Evolutionary conservation across 805 yeast species (phyloP).

Genomic region (Hyphopichia homilentoma): DNA sequence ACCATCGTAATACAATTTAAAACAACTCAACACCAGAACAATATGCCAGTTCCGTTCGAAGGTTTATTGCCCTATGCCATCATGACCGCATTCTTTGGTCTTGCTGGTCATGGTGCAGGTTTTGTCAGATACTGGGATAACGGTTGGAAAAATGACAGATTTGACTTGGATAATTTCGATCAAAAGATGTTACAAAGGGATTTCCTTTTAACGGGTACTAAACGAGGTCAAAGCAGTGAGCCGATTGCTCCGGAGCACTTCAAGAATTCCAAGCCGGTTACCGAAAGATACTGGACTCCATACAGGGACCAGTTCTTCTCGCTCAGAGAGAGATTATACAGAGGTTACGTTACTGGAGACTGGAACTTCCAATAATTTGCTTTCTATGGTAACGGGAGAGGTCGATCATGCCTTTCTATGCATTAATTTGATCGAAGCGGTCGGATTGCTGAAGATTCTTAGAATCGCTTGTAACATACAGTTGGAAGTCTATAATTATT

Average conservation of each 20-base stretch:
- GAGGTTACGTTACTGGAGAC: slow-evolving; percentile 42
- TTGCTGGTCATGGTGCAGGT: slow-evolving; percentile 45
- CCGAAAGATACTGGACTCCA: slow-evolving; percentile 43
- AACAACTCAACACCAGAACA: not conserved
- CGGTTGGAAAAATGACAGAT: slow-evolving; percentile 47
- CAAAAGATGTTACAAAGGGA: slow-evolving; percentile 65
- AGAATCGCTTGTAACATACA: not conserved
- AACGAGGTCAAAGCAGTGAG: slow-evolving; percentile 63
- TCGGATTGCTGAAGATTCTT: not conserved
- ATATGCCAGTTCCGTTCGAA: slow-evolving; percentile 46
- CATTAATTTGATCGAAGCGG: not conserved
- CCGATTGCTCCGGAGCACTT: slow-evolving; percentile 74
- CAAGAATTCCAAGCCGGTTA: slow-evolving; percentile 44
- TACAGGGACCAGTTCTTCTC: slow-evolving; percentile 45
- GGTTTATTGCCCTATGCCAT: slow-evolving; percentile 44
- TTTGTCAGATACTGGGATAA: slow-evolving; percentile 46
- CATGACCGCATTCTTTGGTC: slow-evolving; percentile 42
- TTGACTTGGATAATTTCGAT: slow-evolving; percentile 41
- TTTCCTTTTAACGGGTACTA: slow-evolving; percentile 68
- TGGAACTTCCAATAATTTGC: slow-evolving; percentile 40
- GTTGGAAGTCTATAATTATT: too few relatives aligned
- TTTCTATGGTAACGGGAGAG: too few relatives aligned
- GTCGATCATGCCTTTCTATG: too few relatives aligned
- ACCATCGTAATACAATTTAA: not conserved
- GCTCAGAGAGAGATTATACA: slow-evolving; percentile 45